A percentile compares a stretch with the other conserved stretches of the same genome.
These are phyloP conservation scores for Gautieria morchelliformis DNA, from an alignment of 768 basidiomycete species.

Conservation along the genomic window DNA sequence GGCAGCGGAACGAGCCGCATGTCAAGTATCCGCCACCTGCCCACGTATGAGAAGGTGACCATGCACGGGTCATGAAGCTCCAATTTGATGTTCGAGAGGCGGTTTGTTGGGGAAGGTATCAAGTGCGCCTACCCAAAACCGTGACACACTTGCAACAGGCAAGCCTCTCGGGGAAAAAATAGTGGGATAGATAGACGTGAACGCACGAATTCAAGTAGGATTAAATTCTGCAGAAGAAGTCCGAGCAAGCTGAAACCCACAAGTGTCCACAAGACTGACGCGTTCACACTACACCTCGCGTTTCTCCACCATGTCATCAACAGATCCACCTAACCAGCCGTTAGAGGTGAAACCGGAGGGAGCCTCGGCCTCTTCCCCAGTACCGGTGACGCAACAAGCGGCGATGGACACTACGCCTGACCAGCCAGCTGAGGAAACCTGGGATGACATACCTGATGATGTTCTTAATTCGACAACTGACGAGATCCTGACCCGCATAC, in stretches of 20 bases:
- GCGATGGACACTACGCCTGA: slow-evolving; percentile 73
- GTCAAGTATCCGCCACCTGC: background rate
- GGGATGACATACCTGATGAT: slow-evolving; percentile 88
- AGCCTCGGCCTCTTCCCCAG: background rate
- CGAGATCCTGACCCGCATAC: slow-evolving; percentile 80
- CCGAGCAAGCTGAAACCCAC: background rate
- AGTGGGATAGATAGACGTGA: background rate
- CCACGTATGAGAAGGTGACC: background rate
- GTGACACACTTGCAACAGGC: background rate
- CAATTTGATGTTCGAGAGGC: slow-evolving; percentile 2
- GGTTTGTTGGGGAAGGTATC: background rate
- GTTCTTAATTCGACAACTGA: slow-evolving; percentile 71
- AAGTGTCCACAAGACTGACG: slow-evolving; percentile 1
- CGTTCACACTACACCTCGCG: background rate
- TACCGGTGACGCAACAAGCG: slow-evolving; percentile 1
- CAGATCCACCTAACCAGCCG: slow-evolving; percentile 6
- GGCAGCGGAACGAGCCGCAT: slow-evolving; percentile 9
- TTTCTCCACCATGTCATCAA: slow-evolving; percentile 3
- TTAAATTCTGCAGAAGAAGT: too few relatives aligned
- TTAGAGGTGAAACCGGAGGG: background rate
- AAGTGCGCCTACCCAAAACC: background rate
- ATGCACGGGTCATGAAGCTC: slow-evolving; percentile 7
- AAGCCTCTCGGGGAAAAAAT: background rate
- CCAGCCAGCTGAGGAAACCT: slow-evolving; percentile 63
- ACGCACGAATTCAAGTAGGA: too few relatives aligned